These are phyloP conservation scores for Cladosporium sphaerospermum DNA, from an alignment of 2,329 filamentous ascomycete species.

Conservation along the genomic window DNA sequence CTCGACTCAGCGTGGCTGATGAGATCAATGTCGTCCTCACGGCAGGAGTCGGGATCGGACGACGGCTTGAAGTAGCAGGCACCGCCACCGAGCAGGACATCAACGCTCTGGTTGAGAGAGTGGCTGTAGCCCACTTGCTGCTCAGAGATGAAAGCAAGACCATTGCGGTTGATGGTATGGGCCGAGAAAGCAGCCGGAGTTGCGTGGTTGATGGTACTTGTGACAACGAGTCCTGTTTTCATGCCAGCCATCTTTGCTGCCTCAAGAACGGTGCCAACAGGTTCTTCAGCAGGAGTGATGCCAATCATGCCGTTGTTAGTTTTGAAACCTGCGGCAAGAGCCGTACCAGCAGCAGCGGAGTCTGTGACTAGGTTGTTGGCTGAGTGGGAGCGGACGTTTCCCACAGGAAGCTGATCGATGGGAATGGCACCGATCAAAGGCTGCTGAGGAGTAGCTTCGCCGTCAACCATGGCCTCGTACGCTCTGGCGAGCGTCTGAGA, in stretches of 20 bases:
- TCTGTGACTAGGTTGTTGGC: conserved; percentile 35
- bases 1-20: conserved; percentile 30
- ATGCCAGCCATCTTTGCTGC: conserved; percentile 36
- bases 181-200: conserved; percentile 31
- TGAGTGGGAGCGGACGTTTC: conserved; percentile 23
- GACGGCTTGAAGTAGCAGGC: conserved; percentile 38
- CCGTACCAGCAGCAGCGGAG: conserved; percentile 37
- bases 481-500: conserved; percentile 11
- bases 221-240: conserved; percentile 39
- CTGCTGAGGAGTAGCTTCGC: conserved; percentile 12
- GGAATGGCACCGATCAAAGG: neutral
- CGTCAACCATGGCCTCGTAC: conserved; percentile 4
- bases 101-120: conserved; percentile 34
- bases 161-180: conserved; percentile 31
- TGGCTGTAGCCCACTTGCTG: conserved; percentile 37
- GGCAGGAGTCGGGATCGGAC: conserved; percentile 33
- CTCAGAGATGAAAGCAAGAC: conserved; percentile 33
- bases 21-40: conserved; percentile 33
- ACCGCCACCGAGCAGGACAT: conserved; percentile 38
- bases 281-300: conserved; percentile 29
- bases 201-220: conserved; percentile 36
- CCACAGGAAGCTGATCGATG: conserved; percentile 23
- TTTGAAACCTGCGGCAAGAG: conserved; percentile 37
- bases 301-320: conserved; percentile 35
- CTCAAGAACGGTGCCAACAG: conserved; percentile 36